A percentile compares a stretch with the other conserved stretches of the same genome.
phyloP scores from a whole-genome alignment of 2,329 filamentous ascomycete species.

The Grosmannia clavigera region DNA sequence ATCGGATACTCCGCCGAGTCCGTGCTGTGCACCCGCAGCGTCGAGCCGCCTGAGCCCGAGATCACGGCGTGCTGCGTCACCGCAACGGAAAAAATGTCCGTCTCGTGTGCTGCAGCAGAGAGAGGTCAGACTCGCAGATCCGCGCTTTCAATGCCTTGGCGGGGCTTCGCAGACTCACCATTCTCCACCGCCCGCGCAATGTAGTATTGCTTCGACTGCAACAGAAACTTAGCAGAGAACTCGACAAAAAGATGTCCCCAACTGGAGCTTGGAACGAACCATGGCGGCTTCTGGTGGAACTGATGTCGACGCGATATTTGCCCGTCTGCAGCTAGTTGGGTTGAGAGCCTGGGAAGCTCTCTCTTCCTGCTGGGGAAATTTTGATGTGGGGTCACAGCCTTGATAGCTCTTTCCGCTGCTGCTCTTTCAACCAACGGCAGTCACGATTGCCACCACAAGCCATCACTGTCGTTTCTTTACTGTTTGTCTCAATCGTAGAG shows the following conservation, averaged over 20 bases:
- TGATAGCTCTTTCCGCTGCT: conserved; percentile 2
- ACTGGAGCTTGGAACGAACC: not conserved
- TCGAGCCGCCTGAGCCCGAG: conserved; percentile 74
- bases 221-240: not conserved
- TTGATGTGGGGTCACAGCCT: conserved; percentile 6
- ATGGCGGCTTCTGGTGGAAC: not conserved
- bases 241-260: not conserved
- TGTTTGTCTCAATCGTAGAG: too few species aligned
- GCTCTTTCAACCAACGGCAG: not conserved
- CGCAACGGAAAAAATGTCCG: conserved; percentile 75
- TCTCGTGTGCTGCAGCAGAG: conserved; percentile 52
- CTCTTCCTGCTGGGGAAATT: not conserved
- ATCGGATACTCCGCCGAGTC: conserved; percentile 60
- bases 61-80: conserved; percentile 62
- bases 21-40: conserved; percentile 69
- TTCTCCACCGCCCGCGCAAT: conserved; percentile 83
- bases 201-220: conserved; percentile 96
- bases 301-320: not conserved
- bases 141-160: conserved; percentile 8
- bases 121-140: not conserved
- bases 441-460: not conserved
- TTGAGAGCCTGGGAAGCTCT: not conserved
- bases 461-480: too few species aligned
- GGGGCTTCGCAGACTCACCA: conserved; percentile 35
- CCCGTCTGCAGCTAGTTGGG: not conserved